phyloP scores from a whole-genome alignment of 805 yeast species.

The Yarrowia sp. region DNA sequence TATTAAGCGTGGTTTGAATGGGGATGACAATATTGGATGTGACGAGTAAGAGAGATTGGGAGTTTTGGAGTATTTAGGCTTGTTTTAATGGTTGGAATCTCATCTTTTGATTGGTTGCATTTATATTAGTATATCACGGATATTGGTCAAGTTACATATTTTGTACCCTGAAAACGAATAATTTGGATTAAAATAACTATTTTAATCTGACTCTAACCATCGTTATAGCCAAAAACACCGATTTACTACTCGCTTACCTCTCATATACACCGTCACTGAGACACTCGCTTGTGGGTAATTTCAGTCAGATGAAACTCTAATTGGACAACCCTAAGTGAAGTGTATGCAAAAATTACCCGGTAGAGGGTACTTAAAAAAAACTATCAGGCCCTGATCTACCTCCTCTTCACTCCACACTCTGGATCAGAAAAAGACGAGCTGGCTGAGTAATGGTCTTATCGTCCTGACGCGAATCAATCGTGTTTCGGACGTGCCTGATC shows the following conservation, averaged over 20 bases:
- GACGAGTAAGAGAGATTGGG: no score
- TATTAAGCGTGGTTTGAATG: not conserved
- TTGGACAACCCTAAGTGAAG: not conserved
- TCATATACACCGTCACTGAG: not conserved
- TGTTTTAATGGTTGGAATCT: not conserved
- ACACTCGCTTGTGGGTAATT: not conserved
- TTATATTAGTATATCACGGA: no score
- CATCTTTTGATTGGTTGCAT: not conserved
- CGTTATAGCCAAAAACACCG: no score
- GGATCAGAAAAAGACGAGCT: not conserved
- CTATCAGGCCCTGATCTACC: not conserved
- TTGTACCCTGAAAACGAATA: no score
- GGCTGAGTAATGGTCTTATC: not conserved
- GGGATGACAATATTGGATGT: not conserved
- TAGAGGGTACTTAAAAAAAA: constrained; percentile 1
- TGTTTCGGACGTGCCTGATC: no score
- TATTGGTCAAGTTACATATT: no score
- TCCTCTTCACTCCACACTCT: not conserved
- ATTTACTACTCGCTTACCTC: no score
- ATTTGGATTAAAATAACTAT: no score
- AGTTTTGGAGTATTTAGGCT: not conserved
- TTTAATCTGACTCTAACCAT: no score
- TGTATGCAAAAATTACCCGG: constrained; percentile 2
- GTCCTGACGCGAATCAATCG: not conserved
- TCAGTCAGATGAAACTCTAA: not conserved